Evolutionary conservation across 75 land plant genomes (phyloP).

Genomic region (Chamaecyparis obtusa): DNA sequence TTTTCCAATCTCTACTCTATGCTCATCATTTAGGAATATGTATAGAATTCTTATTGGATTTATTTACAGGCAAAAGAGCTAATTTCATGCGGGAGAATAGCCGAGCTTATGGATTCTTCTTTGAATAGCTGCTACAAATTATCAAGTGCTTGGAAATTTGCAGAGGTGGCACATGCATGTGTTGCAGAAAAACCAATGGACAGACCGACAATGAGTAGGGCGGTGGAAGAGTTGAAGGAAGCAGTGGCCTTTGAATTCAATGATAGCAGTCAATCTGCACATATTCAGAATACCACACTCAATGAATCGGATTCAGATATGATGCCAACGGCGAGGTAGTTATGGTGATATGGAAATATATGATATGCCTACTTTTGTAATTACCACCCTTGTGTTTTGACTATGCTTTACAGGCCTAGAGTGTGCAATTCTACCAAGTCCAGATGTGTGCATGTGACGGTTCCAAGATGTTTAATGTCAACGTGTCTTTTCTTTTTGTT

Average conservation of each 20-base stretch:
- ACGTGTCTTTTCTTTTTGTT: too few species aligned
- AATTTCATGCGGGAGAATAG: neutral
- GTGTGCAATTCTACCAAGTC: too few species aligned
- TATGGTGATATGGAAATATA: too few species aligned
- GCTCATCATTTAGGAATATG: too few species aligned
- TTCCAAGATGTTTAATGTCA: too few species aligned
- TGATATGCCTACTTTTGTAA: too few species aligned
- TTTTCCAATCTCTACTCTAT: too few species aligned
- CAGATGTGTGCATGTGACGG: too few species aligned
- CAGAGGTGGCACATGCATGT: neutral
- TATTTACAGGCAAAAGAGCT: neutral
- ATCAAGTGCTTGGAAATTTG: neutral
- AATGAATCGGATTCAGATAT: neutral
- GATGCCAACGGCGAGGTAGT: neutral
- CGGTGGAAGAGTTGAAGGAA: neutral
- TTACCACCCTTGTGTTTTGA: too few species aligned
- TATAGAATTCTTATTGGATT: too few species aligned
- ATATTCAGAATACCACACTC: neutral
- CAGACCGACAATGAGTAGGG: neutral
- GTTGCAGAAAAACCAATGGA: neutral
- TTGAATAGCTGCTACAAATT: neutral
- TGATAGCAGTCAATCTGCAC: neutral
- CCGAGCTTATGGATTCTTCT: neutral
- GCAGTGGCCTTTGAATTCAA: neutral
- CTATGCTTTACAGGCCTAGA: too few species aligned